Percentiles rank a stretch among this genome's conserved stretches.
phyloP scores from a whole-genome alignment of 1,139 yeast species.

The Zygoascus hellenicus region DNA sequence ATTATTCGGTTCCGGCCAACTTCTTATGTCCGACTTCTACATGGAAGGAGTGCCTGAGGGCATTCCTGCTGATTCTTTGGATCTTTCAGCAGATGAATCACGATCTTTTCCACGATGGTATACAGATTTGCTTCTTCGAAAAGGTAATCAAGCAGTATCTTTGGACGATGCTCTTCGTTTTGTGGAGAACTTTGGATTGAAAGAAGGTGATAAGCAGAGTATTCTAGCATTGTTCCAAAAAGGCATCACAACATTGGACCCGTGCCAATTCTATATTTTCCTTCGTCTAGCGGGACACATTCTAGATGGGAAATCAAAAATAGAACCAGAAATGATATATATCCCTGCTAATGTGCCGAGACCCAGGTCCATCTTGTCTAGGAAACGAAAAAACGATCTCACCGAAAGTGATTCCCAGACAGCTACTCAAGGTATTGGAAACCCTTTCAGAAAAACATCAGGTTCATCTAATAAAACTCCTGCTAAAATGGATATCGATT shows the following conservation, averaged over 20 bases:
- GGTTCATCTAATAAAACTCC: conserved; percentile 13
- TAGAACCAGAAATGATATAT: conserved; percentile 16
- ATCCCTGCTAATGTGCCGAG: conserved; percentile 34
- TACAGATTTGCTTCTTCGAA: conserved; percentile 37
- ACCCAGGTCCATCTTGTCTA: conserved; percentile 34
- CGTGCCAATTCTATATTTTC: conserved; percentile 38
- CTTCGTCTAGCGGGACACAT: conserved; percentile 37
- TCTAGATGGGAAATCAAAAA: conserved; percentile 26
- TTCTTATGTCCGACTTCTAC: conserved; percentile 5
- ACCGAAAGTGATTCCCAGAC: conserved; percentile 13
- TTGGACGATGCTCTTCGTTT: conserved; percentile 36
- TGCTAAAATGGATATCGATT: conserved; percentile 31
- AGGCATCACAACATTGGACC: conserved; percentile 32
- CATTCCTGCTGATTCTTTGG: conserved; percentile 27
- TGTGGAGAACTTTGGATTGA: conserved; percentile 38
- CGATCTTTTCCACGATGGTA: conserved; percentile 41
- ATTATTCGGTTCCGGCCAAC: too few relatives aligned
- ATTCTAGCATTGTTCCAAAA: conserved; percentile 29
- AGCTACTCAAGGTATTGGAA: conserved; percentile 16
- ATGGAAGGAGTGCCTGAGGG: conserved; percentile 10
- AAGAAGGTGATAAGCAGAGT: conserved; percentile 28
- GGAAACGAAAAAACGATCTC: conserved; percentile 26
- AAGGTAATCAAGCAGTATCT: conserved; percentile 33
- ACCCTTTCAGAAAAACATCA: conserved; percentile 27
- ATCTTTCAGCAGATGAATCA: conserved; percentile 36